These are phyloP conservation scores for Crithidia acanthocephali DNA, from an alignment of 208 protist genomes.

Conservation along the genomic window DNA sequence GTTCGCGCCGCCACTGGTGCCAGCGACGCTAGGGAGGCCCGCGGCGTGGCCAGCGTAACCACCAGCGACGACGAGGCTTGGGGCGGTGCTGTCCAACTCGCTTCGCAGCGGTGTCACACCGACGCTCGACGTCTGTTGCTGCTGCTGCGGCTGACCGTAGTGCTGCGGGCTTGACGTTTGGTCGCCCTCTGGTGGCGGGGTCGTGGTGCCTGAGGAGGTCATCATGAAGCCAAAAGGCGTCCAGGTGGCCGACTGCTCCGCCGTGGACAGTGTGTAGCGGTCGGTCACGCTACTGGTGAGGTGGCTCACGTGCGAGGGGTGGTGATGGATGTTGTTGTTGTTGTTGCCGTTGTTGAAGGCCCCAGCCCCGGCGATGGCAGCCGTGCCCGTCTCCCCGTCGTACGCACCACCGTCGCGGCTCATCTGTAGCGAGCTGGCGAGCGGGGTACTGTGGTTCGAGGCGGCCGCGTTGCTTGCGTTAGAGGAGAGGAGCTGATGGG, in stretches of 20 bases:
- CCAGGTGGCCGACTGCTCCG: constrained; percentile 28
- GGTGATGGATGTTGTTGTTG: background rate
- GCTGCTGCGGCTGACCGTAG: constrained; percentile 10
- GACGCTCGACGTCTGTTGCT: background rate
- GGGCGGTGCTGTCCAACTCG: constrained; percentile 1
- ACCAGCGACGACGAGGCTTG: background rate
- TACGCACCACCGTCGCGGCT: constrained; percentile 17
- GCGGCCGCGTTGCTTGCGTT: constrained; percentile 32
- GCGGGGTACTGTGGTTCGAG: constrained; percentile 32
- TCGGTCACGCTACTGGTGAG: background rate
- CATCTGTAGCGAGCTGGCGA: constrained; percentile 25
- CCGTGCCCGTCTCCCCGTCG: constrained; percentile 12
- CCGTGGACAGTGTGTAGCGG: background rate
- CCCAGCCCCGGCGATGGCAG: background rate
- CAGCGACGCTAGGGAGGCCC: background rate
- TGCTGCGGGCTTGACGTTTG: constrained; percentile 1
- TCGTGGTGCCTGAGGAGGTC: constrained; percentile 16
- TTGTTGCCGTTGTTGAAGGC: background rate
- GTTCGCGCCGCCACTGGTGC: background rate
- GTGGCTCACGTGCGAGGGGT: background rate
- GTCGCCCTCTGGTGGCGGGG: constrained; percentile 15
- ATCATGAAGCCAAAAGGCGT: constrained; percentile 27
- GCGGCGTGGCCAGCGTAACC: background rate
- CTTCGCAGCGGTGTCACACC: constrained; percentile 1
- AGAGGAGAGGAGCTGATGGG: constrained; percentile 30